A percentile compares a stretch with the other conserved stretches of the same genome.
Conservation (phyloP, 2,329 filamentous ascomycete species). For the Dryadomyces quercivorus region DNA sequence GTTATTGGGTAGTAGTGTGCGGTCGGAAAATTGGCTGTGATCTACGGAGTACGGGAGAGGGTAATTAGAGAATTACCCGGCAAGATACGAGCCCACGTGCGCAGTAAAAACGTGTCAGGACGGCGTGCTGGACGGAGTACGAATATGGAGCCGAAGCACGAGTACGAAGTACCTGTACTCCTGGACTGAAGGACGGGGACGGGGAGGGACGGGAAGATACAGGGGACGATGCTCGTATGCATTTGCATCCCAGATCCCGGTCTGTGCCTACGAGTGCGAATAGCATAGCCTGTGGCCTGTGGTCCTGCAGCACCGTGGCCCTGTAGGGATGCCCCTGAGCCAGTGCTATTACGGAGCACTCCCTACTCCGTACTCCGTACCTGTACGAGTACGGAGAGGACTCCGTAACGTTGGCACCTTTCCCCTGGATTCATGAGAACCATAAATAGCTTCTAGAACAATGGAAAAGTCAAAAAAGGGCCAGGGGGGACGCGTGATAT, state of each 20-base stretch:
- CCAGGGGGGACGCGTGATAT: neutral
- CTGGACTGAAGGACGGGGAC: neutral
- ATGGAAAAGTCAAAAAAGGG: neutral
- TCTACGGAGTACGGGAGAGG: neutral
- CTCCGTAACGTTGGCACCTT: neutral
- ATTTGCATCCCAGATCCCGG: neutral
- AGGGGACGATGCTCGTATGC: too few species aligned
- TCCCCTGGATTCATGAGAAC: too few species aligned
- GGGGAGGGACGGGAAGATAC: too few species aligned
- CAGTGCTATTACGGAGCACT: neutral
- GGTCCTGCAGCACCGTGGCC: too few species aligned
- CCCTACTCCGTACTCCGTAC: too few species aligned
- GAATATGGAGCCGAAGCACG: neutral
- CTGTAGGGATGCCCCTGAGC: neutral
- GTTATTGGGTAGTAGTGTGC: neutral
- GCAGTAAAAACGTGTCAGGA: neutral
- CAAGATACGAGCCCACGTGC: neutral
- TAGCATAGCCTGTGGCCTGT: too few species aligned
- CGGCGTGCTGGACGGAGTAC: too few species aligned
- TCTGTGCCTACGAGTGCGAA: too few species aligned
- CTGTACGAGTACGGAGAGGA: neutral
- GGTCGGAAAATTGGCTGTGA: neutral
- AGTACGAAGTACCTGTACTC: neutral
- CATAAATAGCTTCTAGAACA: neutral
- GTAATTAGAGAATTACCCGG: neutral